Percentiles rank a stretch among this genome's conserved stretches.
Evolutionary conservation across 352 stramenopile genomes (phyloP).

Genomic region (Phytopythium vexans): DNA sequence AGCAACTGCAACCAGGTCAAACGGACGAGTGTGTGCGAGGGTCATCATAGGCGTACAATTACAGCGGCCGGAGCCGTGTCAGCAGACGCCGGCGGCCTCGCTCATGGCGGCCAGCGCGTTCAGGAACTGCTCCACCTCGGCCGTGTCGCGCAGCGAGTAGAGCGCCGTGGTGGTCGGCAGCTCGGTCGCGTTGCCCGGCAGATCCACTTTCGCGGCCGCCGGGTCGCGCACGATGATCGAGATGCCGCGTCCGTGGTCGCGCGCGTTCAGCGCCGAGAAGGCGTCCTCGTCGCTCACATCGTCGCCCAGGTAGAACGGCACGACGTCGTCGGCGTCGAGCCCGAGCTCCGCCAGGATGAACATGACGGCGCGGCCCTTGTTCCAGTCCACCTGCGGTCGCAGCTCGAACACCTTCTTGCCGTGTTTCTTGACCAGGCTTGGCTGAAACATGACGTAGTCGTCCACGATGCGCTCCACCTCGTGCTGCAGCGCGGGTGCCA

Average conservation of each 20-base stretch:
- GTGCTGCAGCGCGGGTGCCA: constrained; percentile 35
- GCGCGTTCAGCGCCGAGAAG: constrained; percentile 51
- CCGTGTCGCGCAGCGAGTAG: constrained; percentile 57
- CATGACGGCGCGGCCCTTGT: constrained; percentile 79
- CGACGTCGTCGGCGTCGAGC: constrained; percentile 56
- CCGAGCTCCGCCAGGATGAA: constrained; percentile 68
- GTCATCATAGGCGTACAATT: not conserved
- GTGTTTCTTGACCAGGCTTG: constrained; percentile 56
- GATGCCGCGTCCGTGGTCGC: constrained; percentile 39
- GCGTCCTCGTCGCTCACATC: constrained; percentile 80
- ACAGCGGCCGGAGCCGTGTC: constrained; percentile 5
- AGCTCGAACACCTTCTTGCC: constrained; percentile 83
- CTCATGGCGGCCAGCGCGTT: constrained; percentile 41
- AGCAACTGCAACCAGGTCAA: no score
- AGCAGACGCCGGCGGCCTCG: constrained; percentile 27
- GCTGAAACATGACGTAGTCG: constrained; percentile 48
- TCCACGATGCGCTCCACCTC: constrained; percentile 88
- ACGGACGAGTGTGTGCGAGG: no score
- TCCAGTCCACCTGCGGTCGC: constrained; percentile 67
- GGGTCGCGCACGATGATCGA: constrained; percentile 65
- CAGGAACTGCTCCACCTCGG: constrained; percentile 58
- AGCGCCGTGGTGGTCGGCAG: constrained; percentile 44
- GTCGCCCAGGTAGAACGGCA: constrained; percentile 83
- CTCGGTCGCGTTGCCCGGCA: constrained; percentile 43
- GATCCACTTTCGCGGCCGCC: constrained; percentile 36